Conservation (phyloP, 495 filamentous ascomycete genomes). For the Neurospora sp. region DNA sequence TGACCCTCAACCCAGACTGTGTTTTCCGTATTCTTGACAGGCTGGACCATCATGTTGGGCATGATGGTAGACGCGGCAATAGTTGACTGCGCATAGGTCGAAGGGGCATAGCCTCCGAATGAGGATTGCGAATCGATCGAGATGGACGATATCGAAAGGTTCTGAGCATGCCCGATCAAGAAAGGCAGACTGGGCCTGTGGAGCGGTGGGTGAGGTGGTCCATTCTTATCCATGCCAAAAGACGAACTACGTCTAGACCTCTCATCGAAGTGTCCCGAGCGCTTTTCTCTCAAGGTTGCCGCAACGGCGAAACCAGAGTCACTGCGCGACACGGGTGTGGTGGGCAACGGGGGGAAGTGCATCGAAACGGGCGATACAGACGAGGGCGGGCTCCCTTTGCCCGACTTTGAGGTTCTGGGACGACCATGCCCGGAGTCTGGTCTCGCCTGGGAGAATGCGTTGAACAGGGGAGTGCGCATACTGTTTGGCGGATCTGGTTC, state of each 20-base stretch:
- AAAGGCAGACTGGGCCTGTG: constrained; percentile 81
- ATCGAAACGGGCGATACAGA: constrained; percentile 76
- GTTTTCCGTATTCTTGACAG: constrained; percentile 74
- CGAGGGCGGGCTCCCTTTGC: constrained; percentile 69
- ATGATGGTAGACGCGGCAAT: constrained; percentile 98
- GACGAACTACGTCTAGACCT: constrained; percentile 80
- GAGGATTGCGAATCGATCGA: constrained; percentile 62
- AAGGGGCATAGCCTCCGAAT: constrained; percentile 79
- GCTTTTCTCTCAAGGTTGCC: constrained; percentile 80
- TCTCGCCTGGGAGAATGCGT: constrained; percentile 76
- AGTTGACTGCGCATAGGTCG: constrained; percentile 91
- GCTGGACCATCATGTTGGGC: constrained; percentile 78
- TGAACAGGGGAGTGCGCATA: constrained; percentile 54
- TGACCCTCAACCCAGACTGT: constrained; percentile 92
- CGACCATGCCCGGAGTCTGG: constrained; percentile 58
- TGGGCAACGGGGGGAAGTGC: constrained; percentile 64
- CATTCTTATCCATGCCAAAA: constrained; percentile 66
- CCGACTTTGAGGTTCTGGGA: constrained; percentile 71
- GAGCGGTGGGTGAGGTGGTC: constrained; percentile 49
- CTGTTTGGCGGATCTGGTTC: constrained; percentile 46
- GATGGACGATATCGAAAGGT: constrained; percentile 73
- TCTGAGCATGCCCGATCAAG: constrained; percentile 64
- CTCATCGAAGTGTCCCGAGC: constrained; percentile 87
- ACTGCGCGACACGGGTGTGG: constrained; percentile 68
- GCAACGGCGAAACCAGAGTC: constrained; percentile 84